Conservation (phyloP, 78 protist species). For the Bodo saltans region DNA sequence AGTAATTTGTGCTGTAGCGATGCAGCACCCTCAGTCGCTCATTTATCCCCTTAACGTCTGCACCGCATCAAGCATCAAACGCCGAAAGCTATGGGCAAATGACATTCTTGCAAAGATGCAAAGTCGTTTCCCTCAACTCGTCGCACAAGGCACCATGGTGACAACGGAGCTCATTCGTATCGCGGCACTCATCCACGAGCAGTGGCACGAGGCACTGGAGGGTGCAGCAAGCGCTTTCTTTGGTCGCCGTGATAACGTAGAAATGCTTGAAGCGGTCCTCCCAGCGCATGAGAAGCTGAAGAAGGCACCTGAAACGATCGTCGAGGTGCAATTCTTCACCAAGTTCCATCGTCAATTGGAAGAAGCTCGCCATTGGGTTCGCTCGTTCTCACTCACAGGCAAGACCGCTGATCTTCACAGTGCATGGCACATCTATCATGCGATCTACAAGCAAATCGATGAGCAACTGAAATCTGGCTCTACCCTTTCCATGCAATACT, state of each 20-base stretch:
- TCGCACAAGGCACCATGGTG: neutral
- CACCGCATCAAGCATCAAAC: constrained; percentile 41
- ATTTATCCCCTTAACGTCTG: constrained; percentile 95
- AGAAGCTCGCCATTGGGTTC: neutral
- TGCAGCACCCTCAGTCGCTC: constrained; percentile 95
- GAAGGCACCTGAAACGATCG: neutral
- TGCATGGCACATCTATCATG: neutral
- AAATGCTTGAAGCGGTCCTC: neutral
- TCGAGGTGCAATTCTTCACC: neutral
- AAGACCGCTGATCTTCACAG: neutral
- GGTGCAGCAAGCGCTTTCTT: neutral
- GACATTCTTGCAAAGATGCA: neutral
- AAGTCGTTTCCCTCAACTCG: neutral
- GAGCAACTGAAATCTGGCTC: constrained; percentile 76
- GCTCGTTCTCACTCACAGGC: neutral
- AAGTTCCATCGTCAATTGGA: neutral
- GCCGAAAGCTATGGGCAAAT: neutral
- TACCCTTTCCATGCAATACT: constrained; percentile 70
- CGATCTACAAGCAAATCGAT: constrained; percentile 69
- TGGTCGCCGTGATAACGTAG: neutral
- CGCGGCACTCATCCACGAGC: no score
- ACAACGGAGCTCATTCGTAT: neutral
- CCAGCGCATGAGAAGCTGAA: neutral
- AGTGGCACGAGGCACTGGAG: neutral
- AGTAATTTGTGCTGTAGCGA: constrained; percentile 72